phyloP scores from a whole-genome alignment of 2,329 filamentous ascomycete genomes.

The Xylaria sp. region DNA sequence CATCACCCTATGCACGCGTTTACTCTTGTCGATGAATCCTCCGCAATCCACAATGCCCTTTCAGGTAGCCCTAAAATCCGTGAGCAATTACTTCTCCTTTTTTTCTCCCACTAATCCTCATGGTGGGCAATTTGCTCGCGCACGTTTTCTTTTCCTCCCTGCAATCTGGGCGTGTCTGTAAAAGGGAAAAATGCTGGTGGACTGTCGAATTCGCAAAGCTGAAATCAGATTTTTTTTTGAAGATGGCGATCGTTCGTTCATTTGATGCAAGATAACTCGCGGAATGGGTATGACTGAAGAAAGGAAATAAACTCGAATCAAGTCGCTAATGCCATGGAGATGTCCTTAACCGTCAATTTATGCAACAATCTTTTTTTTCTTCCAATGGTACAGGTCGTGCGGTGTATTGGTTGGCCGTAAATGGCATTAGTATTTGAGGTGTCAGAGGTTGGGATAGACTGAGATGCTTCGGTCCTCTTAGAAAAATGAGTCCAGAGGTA shows the following conservation, averaged over 20 bases:
- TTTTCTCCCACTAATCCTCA: slow-evolving; percentile 38
- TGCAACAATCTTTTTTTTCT: slow-evolving; percentile 59
- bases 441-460: slow-evolving; percentile 5
- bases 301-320: slow-evolving; percentile 52
- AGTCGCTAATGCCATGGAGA: slow-evolving; percentile 62
- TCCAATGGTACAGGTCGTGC: slow-evolving; percentile 53
- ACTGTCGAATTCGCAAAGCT: slow-evolving; percentile 46
- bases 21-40: slow-evolving; percentile 32
- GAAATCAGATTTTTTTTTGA: slow-evolving; percentile 49
- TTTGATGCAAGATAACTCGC: slow-evolving; percentile 47
- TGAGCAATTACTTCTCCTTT: slow-evolving; percentile 42
- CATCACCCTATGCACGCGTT: slow-evolving; percentile 23
- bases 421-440: slow-evolving; percentile 28
- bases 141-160: slow-evolving; percentile 42
- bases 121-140: slow-evolving; percentile 39
- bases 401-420: slow-evolving; percentile 35
- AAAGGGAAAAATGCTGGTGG: slow-evolving; percentile 41
- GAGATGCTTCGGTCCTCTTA: not conserved
- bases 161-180: slow-evolving; percentile 45
- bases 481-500: slow-evolving; percentile 30
- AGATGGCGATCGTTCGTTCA: slow-evolving; percentile 46
- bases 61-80: slow-evolving; percentile 27
- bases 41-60: slow-evolving; percentile 29
- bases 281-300: slow-evolving; percentile 52
- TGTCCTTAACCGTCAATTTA: slow-evolving; percentile 58